Evolutionary conservation across 345 rosid genomes (phyloP).

Genomic region (Gossypium ekmanianum): DNA sequence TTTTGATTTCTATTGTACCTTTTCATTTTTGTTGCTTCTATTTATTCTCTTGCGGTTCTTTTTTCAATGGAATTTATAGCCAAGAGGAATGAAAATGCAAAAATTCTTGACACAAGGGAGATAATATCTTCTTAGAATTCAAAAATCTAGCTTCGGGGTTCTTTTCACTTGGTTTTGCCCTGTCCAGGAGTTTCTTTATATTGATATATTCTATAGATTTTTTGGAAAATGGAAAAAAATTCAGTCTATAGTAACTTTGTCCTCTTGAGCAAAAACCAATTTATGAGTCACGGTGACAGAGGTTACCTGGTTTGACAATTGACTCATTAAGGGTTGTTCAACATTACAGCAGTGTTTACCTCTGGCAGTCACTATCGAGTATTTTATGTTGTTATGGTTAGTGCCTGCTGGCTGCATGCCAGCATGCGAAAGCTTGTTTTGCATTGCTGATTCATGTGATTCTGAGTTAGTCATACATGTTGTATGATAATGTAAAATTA

Average conservation of each 20-base stretch:
- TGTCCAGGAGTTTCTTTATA: background rate
- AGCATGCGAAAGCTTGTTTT: background rate
- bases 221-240: background rate
- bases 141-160: background rate
- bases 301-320: background rate
- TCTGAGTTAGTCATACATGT: slow-evolving; percentile 3
- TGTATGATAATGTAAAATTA: background rate
- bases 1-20: slow-evolving; percentile 7
- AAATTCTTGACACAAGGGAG: background rate
- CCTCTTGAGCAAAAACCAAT: background rate
- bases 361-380: background rate
- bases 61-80: background rate
- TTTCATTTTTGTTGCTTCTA: background rate
- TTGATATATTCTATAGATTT: background rate
- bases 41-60: background rate
- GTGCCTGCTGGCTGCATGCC: background rate
- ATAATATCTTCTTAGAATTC: background rate
- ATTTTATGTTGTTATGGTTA: background rate
- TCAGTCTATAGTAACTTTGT: background rate
- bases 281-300: background rate
- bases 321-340: background rate
- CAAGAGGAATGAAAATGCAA: background rate
- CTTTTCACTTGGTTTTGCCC: background rate
- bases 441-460: slow-evolving; percentile 9
- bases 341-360: background rate